Evolutionary conservation across 148 eudicot genomes (phyloP), one percentile per base, ranked within the genome.

Genomic region (Heliamphora exappendiculata): DNA sequence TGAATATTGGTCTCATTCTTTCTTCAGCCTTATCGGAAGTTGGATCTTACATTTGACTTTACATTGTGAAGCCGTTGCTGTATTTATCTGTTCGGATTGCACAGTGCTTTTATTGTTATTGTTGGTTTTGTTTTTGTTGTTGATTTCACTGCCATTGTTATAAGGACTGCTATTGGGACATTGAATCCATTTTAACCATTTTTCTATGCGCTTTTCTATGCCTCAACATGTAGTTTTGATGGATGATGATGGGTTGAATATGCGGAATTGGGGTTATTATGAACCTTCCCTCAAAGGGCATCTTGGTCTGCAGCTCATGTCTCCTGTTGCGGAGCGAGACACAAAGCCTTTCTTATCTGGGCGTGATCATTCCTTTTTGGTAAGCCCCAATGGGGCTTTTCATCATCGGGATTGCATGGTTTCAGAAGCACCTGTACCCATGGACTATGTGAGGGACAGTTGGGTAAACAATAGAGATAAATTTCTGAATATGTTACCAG

Each of bases 261-360:
- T 87, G 65, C 80, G 83, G 31, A 87, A 87, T 59, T 87, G 90
- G 90, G 86, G 86, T 64, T 87, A 83, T 71, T 87, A 87, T 76
- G 90, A 87, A 60, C 86, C 90, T 34, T 71, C 86, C 41, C 57
- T 81, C 10, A 85, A 83, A 36, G 82, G 80, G 29, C 73, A 81
- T 64, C 85, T 85, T 5, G 83, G 85, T 58, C 74, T 87, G 37
- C 90, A 82, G 78, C 86, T 87, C 62, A 85, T 87, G 83, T 55
- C 90, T 22, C 75, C 90, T 12, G n/a, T 80, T 64, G 72, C 49
- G 3, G 87, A 85, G 11, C 82, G 79, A 63, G 86, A 83, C 72
- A 76, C 83, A 1, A 85, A 83, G 47, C 75, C 86, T 26, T 86
- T 76, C 75, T 42, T 78, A 5, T 45, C 81, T 3, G 78, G 74